Conservation (phyloP, 2,329 filamentous ascomycete genomes). For the Penicillium sp. region DNA sequence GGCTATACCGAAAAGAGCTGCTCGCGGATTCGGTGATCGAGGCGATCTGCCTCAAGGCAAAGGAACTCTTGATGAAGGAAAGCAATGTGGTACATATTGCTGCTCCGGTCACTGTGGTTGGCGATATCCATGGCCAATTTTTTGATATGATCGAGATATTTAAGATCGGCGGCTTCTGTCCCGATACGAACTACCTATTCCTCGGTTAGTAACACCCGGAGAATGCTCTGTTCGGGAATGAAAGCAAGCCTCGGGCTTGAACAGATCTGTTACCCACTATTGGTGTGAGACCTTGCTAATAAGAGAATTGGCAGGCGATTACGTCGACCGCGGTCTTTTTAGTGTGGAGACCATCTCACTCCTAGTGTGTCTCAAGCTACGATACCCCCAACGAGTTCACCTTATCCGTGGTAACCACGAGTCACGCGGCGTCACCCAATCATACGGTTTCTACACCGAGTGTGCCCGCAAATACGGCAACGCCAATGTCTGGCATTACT, state of each 20-base stretch:
- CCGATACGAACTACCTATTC: conserved; percentile 96
- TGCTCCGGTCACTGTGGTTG: conserved; percentile 91
- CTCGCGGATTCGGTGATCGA: conserved; percentile 96
- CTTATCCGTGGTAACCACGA: conserved; percentile 97
- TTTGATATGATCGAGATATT: conserved; percentile 99
- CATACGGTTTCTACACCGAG: conserved; percentile 98
- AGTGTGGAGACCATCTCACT: conserved; percentile 98
- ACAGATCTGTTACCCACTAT: neutral
- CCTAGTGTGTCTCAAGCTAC: conserved; percentile 89
- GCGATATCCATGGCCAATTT: conserved; percentile 97
- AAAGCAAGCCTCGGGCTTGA: neutral
- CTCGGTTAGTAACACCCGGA: conserved; percentile 54
- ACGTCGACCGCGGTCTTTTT: conserved; percentile 96
- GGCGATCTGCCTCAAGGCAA: conserved; percentile 97
- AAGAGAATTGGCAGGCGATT: conserved; percentile 62
- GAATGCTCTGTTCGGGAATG: neutral
- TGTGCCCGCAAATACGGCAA: conserved; percentile 97
- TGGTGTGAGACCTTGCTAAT: conserved; percentile 6
- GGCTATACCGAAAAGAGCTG: conserved; percentile 92
- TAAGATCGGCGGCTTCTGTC: conserved; percentile 92
- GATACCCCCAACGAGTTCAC: conserved; percentile 91
- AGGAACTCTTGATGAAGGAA: conserved; percentile 98
- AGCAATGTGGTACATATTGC: conserved; percentile 98
- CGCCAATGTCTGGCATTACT: conserved; percentile 98
- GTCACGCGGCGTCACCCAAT: conserved; percentile 92